These are phyloP conservation scores for Petunia hybrid DNA, from an alignment of 305 asterid species.

Conservation along the genomic window DNA sequence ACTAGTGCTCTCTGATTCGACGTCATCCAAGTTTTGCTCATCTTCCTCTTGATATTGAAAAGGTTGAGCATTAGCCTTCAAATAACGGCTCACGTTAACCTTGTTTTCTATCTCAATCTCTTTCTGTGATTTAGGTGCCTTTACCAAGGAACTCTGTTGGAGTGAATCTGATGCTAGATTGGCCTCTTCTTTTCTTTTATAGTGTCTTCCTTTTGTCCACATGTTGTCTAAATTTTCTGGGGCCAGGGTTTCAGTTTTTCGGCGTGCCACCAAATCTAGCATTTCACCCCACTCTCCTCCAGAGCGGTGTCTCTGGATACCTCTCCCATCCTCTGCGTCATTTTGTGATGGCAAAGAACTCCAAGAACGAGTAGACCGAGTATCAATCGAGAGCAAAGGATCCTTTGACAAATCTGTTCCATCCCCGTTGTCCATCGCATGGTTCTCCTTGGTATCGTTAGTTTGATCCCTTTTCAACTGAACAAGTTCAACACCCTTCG, in stretches of 20 bases:
- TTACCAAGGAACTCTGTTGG: conserved; percentile 49
- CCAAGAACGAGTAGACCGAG: conserved; percentile 85
- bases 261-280: conserved; percentile 74
- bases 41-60: conserved; percentile 58
- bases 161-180: conserved; percentile 47
- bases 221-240: conserved; percentile 95
- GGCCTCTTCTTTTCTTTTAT: conserved; percentile 61
- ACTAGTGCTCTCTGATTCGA: conserved; percentile 76
- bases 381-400: conserved; percentile 84
- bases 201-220: conserved; percentile 96
- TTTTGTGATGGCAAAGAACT: conserved; percentile 60
- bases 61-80: conserved; percentile 39
- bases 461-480: conserved; percentile 77
- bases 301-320: conserved; percentile 57
- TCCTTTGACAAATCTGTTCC: conserved; percentile 66
- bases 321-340: conserved; percentile 59
- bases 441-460: conserved; percentile 45
- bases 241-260: conserved; percentile 82
- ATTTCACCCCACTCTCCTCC: conserved; percentile 92
- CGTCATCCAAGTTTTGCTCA: conserved; percentile 59
- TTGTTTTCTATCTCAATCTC: conserved; percentile 44
- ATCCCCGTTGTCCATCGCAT: conserved; percentile 45
- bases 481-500: conserved; percentile 91
- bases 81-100: conserved; percentile 41
- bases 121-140: conserved; percentile 58